Evolutionary conservation across 768 basidiomycete species (phyloP), one percentile per base, ranked within the genome.

Genomic region (Epithele typhae): DNA sequence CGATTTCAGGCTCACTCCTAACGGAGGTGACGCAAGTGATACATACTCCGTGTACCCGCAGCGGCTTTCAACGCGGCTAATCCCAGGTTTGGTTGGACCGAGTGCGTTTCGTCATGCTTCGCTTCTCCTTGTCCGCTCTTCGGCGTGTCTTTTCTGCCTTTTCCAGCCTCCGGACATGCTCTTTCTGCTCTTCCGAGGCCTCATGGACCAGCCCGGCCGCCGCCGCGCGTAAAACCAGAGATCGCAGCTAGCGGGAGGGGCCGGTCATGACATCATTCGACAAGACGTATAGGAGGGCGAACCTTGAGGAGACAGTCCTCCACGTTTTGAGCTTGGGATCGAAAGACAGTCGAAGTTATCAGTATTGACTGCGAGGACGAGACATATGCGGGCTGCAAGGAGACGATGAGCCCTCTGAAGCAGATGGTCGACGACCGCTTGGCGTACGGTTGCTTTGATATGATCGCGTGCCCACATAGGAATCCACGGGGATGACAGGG

Each of bases 311-410:
- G 68, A 52, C 82, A 84, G 46, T 90, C 85, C 9, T 84, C 77
- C 15, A 88, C 64, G 52, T 90, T 92, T 56, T 82, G 78, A 2
- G 84, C 67, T 58, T 92, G 89, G 9, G 87, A 88, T n/a, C 89
- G 83, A 51, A 79, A 75, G 1, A 73, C 65, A 1, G 75, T 82
- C 0, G 87, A 89, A 6, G 84, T 82, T 45, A 91, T 70, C 24
- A 87, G 66, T 27, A 92, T 70, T 4, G 82, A 79, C 41, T 81
- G 69, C 0, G 84, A 75, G 2, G 87, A 88, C n/a, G 77, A 68
- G 1, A 78, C 79, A 46, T 83, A 86, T 62, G 78, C 68, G 0
- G 80, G 71, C 87, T 89, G 60, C 5, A 36, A 46, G 40, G 25
- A 19, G 30, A 43, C 14, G 27, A 3, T 19, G 25, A 6, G 17